These are phyloP conservation scores for Quercus berberidifolia DNA, from an alignment of 306 rosid genomes.

Conservation along the genomic window DNA sequence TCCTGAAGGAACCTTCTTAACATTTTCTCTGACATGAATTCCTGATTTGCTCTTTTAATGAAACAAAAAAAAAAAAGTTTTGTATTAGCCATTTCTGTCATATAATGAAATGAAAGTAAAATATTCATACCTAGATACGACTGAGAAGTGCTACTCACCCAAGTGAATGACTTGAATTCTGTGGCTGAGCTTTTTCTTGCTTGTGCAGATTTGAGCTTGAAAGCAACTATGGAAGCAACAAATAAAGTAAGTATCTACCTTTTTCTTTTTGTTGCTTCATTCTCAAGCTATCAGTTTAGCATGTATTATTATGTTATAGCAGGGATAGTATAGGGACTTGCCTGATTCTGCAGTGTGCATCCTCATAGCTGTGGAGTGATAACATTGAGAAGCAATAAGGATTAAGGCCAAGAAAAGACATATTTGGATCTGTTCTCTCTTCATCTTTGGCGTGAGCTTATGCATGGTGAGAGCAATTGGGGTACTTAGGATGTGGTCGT, in stretches of 20 bases:
- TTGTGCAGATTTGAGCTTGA: not conserved
- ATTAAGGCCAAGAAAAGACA: constrained; percentile 16
- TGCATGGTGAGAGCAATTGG: constrained; percentile 2
- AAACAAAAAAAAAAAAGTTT: not conserved
- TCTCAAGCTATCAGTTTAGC: not conserved
- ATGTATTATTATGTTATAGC: not conserved
- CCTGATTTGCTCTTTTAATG: constrained; percentile 22
- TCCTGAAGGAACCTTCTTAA: constrained; percentile 23
- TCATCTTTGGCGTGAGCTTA: constrained; percentile 19
- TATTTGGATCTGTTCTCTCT: not conserved
- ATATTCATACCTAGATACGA: no score
- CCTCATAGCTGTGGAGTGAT: not conserved
- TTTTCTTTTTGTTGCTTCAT: not conserved
- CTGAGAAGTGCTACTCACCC: constrained; percentile 10
- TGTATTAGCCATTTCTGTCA: not conserved
- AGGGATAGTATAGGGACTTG: constrained; percentile 2
- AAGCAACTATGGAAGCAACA: not conserved
- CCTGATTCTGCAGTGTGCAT: constrained; percentile 17
- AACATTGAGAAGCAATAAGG: constrained; percentile 8
- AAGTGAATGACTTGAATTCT: constrained; percentile 7
- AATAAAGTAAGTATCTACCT: not conserved
- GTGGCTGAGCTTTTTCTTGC: constrained; percentile 14
- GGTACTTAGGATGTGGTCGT: not conserved
- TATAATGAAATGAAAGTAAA: not conserved
- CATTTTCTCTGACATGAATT: not conserved